Conservation (phyloP, 2,329 filamentous ascomycete species). For the Mycosphaerella sp. region DNA sequence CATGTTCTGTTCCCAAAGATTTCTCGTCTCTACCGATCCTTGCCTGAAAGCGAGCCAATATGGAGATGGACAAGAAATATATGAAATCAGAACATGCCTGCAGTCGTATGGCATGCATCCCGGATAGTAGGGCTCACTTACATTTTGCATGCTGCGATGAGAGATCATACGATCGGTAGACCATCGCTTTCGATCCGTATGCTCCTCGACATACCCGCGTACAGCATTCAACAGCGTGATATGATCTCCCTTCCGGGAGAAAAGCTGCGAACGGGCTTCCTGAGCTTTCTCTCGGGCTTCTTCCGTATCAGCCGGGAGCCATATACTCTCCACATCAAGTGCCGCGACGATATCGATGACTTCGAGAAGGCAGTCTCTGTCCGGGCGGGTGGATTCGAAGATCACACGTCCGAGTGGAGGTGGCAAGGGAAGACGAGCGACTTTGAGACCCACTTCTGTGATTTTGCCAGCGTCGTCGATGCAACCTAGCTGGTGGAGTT, state of each 20-base stretch:
- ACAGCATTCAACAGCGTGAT: conserved; percentile 56
- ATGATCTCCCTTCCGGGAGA: conserved; percentile 57
- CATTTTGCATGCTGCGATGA: conserved; percentile 59
- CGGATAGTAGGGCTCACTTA: neutral
- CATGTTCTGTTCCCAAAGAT: neutral
- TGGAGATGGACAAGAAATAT: neutral
- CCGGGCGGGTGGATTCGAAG: conserved; percentile 65
- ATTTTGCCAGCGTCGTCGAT: conserved; percentile 66
- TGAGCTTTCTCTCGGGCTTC: conserved; percentile 55
- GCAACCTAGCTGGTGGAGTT: conserved; percentile 72
- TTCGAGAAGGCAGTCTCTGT: conserved; percentile 68
- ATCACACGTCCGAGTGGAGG: conserved; percentile 76
- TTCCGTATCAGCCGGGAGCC: conserved; percentile 53
- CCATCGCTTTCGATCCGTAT: conserved; percentile 54
- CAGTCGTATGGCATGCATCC: no score
- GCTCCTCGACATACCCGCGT: conserved; percentile 53
- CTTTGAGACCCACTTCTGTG: conserved; percentile 64
- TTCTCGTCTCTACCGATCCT: neutral
- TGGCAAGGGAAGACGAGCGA: conserved; percentile 77
- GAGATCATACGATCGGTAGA: conserved; percentile 53
- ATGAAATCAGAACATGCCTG: neutral
- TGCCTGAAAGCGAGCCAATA: neutral
- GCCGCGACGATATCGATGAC: conserved; percentile 75
- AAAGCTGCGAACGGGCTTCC: conserved; percentile 49
- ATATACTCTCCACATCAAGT: conserved; percentile 59